phyloP scores from a whole-genome alignment of 1,139 yeast species.

The Pichia sp. region DNA sequence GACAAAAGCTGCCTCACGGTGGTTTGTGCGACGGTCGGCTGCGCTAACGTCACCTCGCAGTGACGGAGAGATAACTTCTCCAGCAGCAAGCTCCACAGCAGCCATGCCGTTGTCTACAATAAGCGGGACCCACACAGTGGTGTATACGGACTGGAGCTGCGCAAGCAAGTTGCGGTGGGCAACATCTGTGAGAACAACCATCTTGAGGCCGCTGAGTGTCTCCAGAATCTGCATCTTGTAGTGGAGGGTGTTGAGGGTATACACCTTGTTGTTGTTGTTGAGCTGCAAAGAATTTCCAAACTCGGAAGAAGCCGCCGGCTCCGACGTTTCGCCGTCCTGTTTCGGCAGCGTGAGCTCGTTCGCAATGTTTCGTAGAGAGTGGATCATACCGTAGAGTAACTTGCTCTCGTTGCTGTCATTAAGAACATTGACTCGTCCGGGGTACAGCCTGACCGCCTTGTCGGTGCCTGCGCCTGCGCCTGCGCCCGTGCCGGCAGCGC shows the following conservation, averaged over 20 bases:
- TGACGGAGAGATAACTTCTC: background rate
- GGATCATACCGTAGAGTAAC: slow-evolving; percentile 80
- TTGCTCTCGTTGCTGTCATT: slow-evolving; percentile 67
- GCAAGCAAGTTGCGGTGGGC: slow-evolving; percentile 37
- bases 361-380: slow-evolving; percentile 72
- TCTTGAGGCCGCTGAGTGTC: slow-evolving; percentile 72
- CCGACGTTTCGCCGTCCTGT: background rate
- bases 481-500: background rate
- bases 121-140: slow-evolving; percentile 22
- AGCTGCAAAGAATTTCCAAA: slow-evolving; percentile 18
- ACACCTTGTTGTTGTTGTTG: slow-evolving; percentile 18
- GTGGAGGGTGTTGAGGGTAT: slow-evolving; percentile 34
- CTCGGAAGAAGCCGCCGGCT: background rate
- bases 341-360: slow-evolving; percentile 29
- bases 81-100: background rate
- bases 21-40: background rate
- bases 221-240: slow-evolving; percentile 79
- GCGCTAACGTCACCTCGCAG: background rate
- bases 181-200: slow-evolving; percentile 60
- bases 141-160: slow-evolving; percentile 63
- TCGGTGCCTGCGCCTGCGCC: background rate
- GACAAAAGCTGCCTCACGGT: background rate
- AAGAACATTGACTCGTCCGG: slow-evolving; percentile 50
- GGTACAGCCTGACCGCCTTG: slow-evolving; percentile 21
- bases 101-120: slow-evolving; percentile 3